phyloP scores from a whole-genome alignment of 1,139 yeast genomes.

The Yamadazyma oceani region DNA sequence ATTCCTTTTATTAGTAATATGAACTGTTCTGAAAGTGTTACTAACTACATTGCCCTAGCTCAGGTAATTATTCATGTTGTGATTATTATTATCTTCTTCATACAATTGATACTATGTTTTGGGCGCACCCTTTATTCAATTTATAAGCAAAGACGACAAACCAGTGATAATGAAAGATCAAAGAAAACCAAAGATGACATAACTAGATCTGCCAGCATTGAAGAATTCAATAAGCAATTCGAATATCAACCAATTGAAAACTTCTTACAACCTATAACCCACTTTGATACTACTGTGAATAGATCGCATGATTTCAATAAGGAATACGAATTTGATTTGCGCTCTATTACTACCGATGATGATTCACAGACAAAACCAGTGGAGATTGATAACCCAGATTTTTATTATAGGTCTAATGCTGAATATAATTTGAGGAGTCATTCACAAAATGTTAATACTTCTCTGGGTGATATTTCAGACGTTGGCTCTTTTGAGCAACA shows the following conservation, averaged over 20 bases:
- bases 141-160: slow-evolving; percentile 11
- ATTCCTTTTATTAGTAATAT: slow-evolving; percentile 40
- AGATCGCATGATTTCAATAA: not conserved
- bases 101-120: slow-evolving; percentile 34
- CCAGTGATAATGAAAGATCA: not conserved
- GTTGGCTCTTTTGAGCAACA: slow-evolving; percentile 22
- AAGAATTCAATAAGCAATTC: slow-evolving; percentile 30
- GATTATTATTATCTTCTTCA: slow-evolving; percentile 36
- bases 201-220: slow-evolving; percentile 16
- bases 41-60: slow-evolving; percentile 43
- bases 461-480: slow-evolving; percentile 9
- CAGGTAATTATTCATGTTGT: slow-evolving; percentile 41
- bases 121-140: slow-evolving; percentile 27
- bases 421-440: slow-evolving; percentile 10
- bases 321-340: not conserved
- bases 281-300: slow-evolving; percentile 1
- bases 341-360: not conserved
- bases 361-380: not conserved
- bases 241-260: slow-evolving; percentile 32
- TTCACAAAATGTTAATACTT: not conserved
- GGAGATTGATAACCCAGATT: slow-evolving; percentile 9
- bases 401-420: slow-evolving; percentile 18
- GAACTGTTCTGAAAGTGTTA: slow-evolving; percentile 29
- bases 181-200: slow-evolving; percentile 7
- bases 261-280: slow-evolving; percentile 8